These are phyloP conservation scores for Russula earlei DNA, from an alignment of 768 basidiomycete genomes.

Conservation along the genomic window DNA sequence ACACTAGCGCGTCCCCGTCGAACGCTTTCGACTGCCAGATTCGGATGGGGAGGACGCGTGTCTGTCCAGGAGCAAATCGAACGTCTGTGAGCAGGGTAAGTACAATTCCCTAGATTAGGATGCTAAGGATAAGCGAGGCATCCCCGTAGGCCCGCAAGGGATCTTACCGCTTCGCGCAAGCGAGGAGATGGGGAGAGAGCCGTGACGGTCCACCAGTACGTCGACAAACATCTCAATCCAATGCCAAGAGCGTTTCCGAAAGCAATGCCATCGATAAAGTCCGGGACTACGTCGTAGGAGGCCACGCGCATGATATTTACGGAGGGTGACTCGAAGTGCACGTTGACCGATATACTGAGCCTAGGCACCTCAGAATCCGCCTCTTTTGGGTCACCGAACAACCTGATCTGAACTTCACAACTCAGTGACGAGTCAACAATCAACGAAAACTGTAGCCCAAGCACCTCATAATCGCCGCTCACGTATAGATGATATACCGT, in stretches of 20 bases:
- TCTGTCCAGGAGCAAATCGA: slow-evolving; percentile 14
- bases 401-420: slow-evolving; percentile 46
- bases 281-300: slow-evolving; percentile 47
- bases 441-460: neutral
- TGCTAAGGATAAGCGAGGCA: neutral
- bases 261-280: slow-evolving; percentile 67
- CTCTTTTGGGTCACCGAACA: slow-evolving; percentile 67
- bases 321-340: slow-evolving; percentile 31
- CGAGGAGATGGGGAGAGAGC: slow-evolving; percentile 19
- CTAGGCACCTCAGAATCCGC: slow-evolving; percentile 35
- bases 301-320: slow-evolving; percentile 33
- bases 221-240: slow-evolving; percentile 42
- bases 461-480: slow-evolving; percentile 77
- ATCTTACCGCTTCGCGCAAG: neutral
- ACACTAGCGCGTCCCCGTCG: slow-evolving; percentile 27
- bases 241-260: slow-evolving; percentile 67
- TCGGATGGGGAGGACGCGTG: slow-evolving; percentile 44
- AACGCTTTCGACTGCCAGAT: slow-evolving; percentile 37
- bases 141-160: neutral
- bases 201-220: slow-evolving; percentile 44
- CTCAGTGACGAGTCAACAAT: neutral
- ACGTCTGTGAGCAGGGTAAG: neutral
- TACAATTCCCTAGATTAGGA: slow-evolving; percentile 4
- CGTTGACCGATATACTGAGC: slow-evolving; percentile 40
- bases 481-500: slow-evolving; percentile 61